These are phyloP conservation scores for Epichloe gansuensis DNA, from an alignment of 2,329 filamentous ascomycete genomes.

Conservation along the genomic window DNA sequence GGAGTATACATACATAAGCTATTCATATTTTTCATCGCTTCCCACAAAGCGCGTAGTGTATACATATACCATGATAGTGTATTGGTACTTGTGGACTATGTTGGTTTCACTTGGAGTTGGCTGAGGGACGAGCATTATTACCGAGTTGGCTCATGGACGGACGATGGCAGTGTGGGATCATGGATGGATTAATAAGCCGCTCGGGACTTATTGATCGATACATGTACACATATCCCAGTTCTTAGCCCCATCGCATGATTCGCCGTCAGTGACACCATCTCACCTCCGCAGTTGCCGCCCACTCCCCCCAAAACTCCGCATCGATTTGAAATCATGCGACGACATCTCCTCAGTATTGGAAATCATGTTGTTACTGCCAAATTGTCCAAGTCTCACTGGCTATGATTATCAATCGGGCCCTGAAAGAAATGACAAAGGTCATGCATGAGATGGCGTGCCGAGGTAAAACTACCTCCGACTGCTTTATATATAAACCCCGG, in stretches of 20 bases:
- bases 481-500: neutral
- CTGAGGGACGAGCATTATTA: too few species aligned
- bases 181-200: too few species aligned
- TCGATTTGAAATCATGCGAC: conserved; percentile 1
- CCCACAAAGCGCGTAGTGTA: too few species aligned
- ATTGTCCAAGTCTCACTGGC: neutral
- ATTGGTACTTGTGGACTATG: conserved; percentile 58
- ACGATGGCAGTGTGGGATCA: too few species aligned
- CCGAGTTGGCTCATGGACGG: too few species aligned
- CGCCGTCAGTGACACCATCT: conserved; percentile 14
- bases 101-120: conserved; percentile 22
- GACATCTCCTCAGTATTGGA: neutral
- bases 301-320: neutral
- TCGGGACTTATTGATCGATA: conserved; percentile 15
- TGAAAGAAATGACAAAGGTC: neutral
- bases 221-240: too few species aligned
- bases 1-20: too few species aligned
- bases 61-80: conserved; percentile 16
- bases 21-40: too few species aligned
- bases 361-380: neutral
- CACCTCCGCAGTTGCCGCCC: neutral
- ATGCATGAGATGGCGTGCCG: neutral
- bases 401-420: neutral
- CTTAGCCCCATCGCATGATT: neutral
- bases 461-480: neutral